A percentile compares a stretch with the other conserved stretches of the same genome.
Evolutionary conservation across 352 stramenopile genomes (phyloP).

Genomic region (Pythium sp.): DNA sequence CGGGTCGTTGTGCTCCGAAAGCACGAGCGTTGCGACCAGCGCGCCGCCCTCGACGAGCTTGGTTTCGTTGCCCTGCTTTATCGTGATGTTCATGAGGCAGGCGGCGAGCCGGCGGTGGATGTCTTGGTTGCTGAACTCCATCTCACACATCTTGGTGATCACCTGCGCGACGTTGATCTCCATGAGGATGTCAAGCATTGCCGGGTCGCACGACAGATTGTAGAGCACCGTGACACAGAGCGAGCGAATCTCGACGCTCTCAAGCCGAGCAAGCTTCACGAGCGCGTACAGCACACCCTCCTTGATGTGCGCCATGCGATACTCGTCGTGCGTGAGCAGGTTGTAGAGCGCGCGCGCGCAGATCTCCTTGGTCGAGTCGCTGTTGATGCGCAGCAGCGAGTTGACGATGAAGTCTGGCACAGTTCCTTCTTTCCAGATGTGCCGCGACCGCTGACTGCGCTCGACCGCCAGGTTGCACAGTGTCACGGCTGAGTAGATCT

Average conservation of each 20-base stretch:
- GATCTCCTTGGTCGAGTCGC: constrained; percentile 86
- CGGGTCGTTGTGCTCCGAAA: constrained; percentile 70
- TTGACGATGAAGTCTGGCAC: constrained; percentile 90
- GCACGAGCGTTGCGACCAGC: constrained; percentile 59
- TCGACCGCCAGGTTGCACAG: constrained; percentile 85
- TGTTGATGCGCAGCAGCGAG: constrained; percentile 86
- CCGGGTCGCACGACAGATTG: constrained; percentile 76
- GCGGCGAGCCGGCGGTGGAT: constrained; percentile 69
- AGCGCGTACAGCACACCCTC: constrained; percentile 86
- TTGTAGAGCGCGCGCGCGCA: constrained; percentile 86
- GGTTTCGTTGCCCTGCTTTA: constrained; percentile 41
- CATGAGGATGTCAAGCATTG: constrained; percentile 75
- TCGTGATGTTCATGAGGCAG: constrained; percentile 74
- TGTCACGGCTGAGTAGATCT: constrained; percentile 87
- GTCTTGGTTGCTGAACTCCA: constrained; percentile 80
- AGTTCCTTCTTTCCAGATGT: constrained; percentile 86
- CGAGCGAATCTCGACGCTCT: constrained; percentile 78
- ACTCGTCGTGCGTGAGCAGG: constrained; percentile 78
- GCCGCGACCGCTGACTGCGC: constrained; percentile 45
- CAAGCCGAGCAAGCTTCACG: constrained; percentile 79
- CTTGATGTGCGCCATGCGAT: constrained; percentile 79
- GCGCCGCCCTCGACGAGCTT: constrained; percentile 73
- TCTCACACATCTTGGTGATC: constrained; percentile 83
- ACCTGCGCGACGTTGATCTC: constrained; percentile 84
- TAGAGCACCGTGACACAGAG: constrained; percentile 81